A percentile compares a stretch with the other conserved stretches of the same genome.
These are phyloP conservation scores for Coniochaeta ligniaria DNA, from an alignment of 2,329 filamentous ascomycete species.

Conservation along the genomic window DNA sequence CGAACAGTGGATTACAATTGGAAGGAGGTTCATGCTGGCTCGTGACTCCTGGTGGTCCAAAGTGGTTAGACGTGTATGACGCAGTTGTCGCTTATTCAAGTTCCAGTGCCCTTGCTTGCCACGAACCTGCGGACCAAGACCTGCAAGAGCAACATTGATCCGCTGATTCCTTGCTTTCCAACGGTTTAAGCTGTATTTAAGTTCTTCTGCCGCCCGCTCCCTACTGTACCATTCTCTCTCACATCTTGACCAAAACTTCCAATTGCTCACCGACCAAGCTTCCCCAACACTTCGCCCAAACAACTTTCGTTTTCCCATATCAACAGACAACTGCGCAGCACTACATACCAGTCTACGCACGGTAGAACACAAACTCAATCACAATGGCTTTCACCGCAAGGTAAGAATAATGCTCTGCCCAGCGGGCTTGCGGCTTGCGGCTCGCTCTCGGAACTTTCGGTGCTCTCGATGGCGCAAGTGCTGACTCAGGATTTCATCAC, in stretches of 20 bases:
- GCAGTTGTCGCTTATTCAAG: background rate
- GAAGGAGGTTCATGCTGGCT: background rate
- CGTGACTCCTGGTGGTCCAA: background rate
- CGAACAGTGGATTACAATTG: background rate
- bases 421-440: background rate
- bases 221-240: background rate
- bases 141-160: background rate
- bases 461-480: background rate
- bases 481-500: conserved; percentile 1
- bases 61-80: conserved; percentile 1
- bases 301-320: background rate
- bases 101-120: background rate
- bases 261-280: background rate
- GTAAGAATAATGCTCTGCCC: conserved; percentile 26
- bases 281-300: background rate
- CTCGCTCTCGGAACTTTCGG: background rate
- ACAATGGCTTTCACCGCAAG: conserved; percentile 54
- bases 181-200: background rate
- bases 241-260: background rate
- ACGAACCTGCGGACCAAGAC: background rate
- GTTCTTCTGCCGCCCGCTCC: background rate
- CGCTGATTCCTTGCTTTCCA: background rate
- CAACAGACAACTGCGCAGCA: background rate
- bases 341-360: background rate
- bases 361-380: conserved; percentile 8